phyloP scores from a whole-genome alignment of 75 land plant species.

The Larix kaempferi region DNA sequence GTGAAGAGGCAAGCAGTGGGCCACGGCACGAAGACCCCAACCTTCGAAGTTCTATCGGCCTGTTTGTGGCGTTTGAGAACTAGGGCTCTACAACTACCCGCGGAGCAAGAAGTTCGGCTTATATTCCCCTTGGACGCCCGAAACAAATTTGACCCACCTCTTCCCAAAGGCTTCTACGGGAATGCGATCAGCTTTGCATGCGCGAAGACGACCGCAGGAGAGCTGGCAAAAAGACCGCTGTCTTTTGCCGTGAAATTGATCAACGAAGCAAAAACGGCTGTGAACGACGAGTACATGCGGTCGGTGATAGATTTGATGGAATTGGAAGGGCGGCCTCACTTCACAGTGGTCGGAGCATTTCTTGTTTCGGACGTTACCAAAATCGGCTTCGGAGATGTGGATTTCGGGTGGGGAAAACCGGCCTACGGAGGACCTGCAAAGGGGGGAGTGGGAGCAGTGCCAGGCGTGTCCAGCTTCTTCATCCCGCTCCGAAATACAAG shows the following conservation, averaged over 20 bases:
- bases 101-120: constrained; percentile 23
- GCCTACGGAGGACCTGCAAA: constrained; percentile 10
- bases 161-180: constrained; percentile 29
- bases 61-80: constrained; percentile 49
- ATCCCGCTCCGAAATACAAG: background rate
- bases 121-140: background rate
- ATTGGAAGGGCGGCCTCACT: constrained; percentile 23
- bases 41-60: constrained; percentile 45
- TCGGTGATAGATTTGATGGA: constrained; percentile 65
- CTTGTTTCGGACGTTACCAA: constrained; percentile 37
- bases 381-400: constrained; percentile 26
- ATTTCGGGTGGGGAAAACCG: constrained; percentile 49
- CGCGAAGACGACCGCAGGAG: constrained; percentile 44
- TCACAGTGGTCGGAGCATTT: constrained; percentile 23
- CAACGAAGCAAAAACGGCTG: constrained; percentile 41
- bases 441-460: background rate
- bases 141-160: constrained; percentile 17
- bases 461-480: constrained; percentile 7
- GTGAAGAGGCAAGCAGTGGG: constrained; percentile 10
- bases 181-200: constrained; percentile 51
- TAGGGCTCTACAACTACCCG: constrained; percentile 18
- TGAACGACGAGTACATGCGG: constrained; percentile 64
- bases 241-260: constrained; percentile 53
- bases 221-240: constrained; percentile 37
- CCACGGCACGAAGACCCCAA: background rate